A percentile compares a stretch with the other conserved stretches of the same genome.
Evolutionary conservation across 495 filamentous ascomycete species (phyloP).

Genomic region (Neurospora hispaniola): DNA sequence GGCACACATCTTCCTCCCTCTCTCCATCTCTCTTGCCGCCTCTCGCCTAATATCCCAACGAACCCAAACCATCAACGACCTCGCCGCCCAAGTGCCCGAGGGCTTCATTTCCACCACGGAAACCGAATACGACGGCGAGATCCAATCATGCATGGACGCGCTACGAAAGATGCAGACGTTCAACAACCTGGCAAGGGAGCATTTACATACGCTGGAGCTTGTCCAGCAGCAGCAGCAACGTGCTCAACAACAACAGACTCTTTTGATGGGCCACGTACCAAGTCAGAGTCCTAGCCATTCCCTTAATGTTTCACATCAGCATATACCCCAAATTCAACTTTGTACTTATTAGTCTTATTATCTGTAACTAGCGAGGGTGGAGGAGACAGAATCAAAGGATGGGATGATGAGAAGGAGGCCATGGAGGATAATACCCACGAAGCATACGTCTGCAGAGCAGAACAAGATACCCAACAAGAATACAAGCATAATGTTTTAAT

Average conservation of each 20-base stretch:
- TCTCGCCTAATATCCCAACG: slow-evolving; percentile 5
- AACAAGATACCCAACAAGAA: background rate
- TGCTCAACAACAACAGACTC: background rate
- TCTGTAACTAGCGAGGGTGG: background rate
- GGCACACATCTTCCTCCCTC: slow-evolving; percentile 22
- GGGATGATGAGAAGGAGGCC: no score
- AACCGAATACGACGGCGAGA: background rate
- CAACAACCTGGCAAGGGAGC: slow-evolving; percentile 17
- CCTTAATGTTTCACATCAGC: background rate
- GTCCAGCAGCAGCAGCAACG: background rate
- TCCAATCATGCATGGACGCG: slow-evolving; percentile 15
- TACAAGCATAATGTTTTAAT: background rate
- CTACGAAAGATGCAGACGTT: slow-evolving; percentile 20
- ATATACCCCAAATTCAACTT: background rate
- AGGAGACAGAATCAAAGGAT: background rate
- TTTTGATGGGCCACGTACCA: background rate
- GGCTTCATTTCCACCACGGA: background rate
- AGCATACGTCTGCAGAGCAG: background rate
- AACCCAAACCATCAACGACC: background rate
- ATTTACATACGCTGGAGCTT: slow-evolving; percentile 12
- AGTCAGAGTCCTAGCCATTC: background rate
- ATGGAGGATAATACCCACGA: background rate
- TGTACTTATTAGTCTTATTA: background rate
- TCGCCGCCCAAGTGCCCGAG: background rate
- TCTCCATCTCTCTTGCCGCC: slow-evolving; percentile 13